phyloP scores from a whole-genome alignment of 2,329 filamentous ascomycete species.

The Lasiodiplodia hormozganensis region DNA sequence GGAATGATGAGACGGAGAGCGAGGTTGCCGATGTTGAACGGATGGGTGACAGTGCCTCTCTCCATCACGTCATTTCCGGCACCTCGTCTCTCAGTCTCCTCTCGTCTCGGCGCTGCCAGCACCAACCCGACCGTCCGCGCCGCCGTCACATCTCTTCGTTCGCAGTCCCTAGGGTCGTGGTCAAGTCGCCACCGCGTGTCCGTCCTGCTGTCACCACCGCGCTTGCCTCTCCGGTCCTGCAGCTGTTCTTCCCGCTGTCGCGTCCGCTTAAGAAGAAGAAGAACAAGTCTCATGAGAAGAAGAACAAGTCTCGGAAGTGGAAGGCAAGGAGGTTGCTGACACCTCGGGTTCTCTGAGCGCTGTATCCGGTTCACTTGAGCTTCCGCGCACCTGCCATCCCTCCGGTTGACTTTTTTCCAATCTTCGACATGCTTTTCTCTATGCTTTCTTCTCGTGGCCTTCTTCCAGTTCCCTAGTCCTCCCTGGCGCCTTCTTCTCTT shows the following conservation, averaged over 20 bases:
- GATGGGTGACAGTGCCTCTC: slow-evolving; percentile 1
- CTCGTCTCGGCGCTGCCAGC: neutral
- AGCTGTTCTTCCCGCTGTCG: neutral
- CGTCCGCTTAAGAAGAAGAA: neutral
- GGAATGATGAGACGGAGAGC: neutral
- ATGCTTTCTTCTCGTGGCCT: no score
- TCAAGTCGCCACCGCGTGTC: neutral
- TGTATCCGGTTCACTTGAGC: neutral
- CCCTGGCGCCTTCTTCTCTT: no score
- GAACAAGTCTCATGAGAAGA: neutral
- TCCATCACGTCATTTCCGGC: neutral
- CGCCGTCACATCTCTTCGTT: neutral
- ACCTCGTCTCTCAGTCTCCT: neutral
- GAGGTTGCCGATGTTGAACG: neutral
- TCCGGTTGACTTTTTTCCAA: neutral
- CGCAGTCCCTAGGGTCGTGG: neutral
- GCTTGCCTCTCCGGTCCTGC: neutral
- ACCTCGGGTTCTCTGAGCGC: neutral
- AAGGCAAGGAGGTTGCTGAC: neutral
- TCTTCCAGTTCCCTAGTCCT: no score
- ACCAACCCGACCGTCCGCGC: neutral
- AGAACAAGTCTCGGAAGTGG: neutral
- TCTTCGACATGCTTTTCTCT: neutral
- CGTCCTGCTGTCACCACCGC: neutral
- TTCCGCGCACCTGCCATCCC: neutral